Evolutionary conservation across 192 early-diverging fungal genomes (phyloP).

Genomic region (Coemansia sp.): DNA sequence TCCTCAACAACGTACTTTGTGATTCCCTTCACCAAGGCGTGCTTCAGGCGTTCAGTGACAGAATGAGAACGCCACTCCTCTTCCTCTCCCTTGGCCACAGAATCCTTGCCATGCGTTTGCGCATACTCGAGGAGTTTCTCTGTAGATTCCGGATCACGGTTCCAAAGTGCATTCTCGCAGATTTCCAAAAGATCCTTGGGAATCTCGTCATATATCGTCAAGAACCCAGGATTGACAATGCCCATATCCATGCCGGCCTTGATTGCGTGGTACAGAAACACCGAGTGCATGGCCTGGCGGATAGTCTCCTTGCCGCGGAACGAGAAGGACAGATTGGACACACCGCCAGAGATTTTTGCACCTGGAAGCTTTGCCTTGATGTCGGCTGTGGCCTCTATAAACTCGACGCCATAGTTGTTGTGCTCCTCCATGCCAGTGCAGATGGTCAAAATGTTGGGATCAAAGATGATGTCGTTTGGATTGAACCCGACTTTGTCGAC

Average conservation of each 20-base stretch:
- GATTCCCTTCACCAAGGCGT: slow-evolving; percentile 92
- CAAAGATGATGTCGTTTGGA: slow-evolving; percentile 81
- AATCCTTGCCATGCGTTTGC: slow-evolving; percentile 71
- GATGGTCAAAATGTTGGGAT: slow-evolving; percentile 96
- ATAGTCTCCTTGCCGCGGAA: slow-evolving; percentile 93
- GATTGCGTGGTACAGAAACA: slow-evolving; percentile 87
- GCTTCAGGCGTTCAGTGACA: slow-evolving; percentile 73
- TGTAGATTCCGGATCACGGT: slow-evolving; percentile 86
- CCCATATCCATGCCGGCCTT: slow-evolving; percentile 96
- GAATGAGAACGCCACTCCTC: slow-evolving; percentile 82
- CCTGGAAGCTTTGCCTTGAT: slow-evolving; percentile 85
- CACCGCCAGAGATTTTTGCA: slow-evolving; percentile 93
- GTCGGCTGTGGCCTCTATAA: slow-evolving; percentile 71
- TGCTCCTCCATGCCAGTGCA: slow-evolving; percentile 97
- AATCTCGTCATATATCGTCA: slow-evolving; percentile 95
- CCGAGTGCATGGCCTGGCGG: slow-evolving; percentile 94
- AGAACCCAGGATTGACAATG: slow-evolving; percentile 95
- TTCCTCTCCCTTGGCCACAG: slow-evolving; percentile 68
- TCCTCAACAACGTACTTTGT: slow-evolving; percentile 92
- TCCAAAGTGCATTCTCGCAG: slow-evolving; percentile 93
- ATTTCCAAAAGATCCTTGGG: slow-evolving; percentile 89
- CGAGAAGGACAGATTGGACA: slow-evolving; percentile 97
- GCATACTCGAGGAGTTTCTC: slow-evolving; percentile 94
- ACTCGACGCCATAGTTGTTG: slow-evolving; percentile 94
- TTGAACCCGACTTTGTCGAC: slow-evolving; percentile 84